Evolutionary conservation across 805 yeast species (phyloP), one percentile per base, ranked within the genome.

Genomic region (Candida tammaniensis): DNA sequence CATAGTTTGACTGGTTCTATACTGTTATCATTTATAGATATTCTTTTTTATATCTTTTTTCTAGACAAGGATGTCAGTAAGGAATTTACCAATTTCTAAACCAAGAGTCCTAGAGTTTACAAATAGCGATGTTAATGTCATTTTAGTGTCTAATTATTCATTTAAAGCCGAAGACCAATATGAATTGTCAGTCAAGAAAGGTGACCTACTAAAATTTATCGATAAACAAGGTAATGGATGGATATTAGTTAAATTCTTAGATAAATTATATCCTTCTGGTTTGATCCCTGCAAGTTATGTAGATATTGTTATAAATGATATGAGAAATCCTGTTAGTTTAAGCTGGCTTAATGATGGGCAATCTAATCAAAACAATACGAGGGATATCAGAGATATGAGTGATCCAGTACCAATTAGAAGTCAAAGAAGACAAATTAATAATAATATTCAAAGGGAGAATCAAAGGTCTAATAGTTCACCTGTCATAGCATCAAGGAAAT

Each of bases 171-270:
- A 74, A 47, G 51, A 55, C 27, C 40, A 47, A 4, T 56, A 60
- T 28, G 83, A 78, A 45, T 51, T 78, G 6, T 45, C 68, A 1
- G 60, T 74, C 1, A 51, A 55, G 2, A 67, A 66, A 24, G 81
- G 81, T 9, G 82, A 75, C 39, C 67, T 74, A 12, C 53, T 78
- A 17, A 76, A 73, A 46, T 51, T 78, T 14, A 40, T 76, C 4
- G 70, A 70, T 33, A 53, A 70, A 25, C 64, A 60, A 26, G 70
- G 70, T 1, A 68, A 70, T 44, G 82, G 80, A 1, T 75, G 80
- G 79, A 51, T 76, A 2, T 50, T 74, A 27, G 82, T 74, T 7
- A 75, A 76, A 49, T 70, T 74, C n/a, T 64, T 77, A 21, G 74
- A 72, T 26, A 60, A 67, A 38, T 38, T 73, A 19, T 52, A 60